phyloP scores from a whole-genome alignment of 352 stramenopile genomes.

The Phytophthora tubulina region DNA sequence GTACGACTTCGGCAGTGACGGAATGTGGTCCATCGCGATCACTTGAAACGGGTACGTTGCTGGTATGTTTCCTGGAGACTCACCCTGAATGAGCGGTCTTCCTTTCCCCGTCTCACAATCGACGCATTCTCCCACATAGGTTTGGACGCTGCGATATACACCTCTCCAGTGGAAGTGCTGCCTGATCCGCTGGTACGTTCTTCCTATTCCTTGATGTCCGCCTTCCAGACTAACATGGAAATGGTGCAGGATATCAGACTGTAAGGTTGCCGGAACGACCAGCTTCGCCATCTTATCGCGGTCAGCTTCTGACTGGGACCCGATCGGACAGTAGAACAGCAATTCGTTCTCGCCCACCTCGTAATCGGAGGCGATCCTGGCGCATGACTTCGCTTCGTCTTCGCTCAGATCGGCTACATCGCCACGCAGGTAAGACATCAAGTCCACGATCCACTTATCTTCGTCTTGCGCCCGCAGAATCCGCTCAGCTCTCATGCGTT shows the following conservation, averaged over 20 bases:
- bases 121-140: too few species aligned
- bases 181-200: background rate
- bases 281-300: background rate
- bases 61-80: too few species aligned
- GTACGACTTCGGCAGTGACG: too few species aligned
- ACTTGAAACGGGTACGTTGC: too few species aligned
- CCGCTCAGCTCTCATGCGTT: background rate
- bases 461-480: background rate
- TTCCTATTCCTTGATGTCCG: background rate
- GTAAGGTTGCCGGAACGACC: background rate
- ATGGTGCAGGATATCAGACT: background rate
- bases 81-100: too few species aligned
- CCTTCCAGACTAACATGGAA: background rate
- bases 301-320: background rate
- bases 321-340: background rate
- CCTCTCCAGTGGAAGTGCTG: too few species aligned
- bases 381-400: background rate
- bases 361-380: slow-evolving; percentile 14
- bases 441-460: background rate
- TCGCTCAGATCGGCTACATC: background rate
- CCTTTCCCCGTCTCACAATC: too few species aligned
- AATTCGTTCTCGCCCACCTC: slow-evolving; percentile 1
- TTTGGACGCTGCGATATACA: too few species aligned
- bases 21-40: too few species aligned
- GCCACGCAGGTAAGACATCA: slow-evolving; percentile 5